Conservation (phyloP, 371 early-diverging fungal genomes). For the Choanephora cucurbitarum region DNA sequence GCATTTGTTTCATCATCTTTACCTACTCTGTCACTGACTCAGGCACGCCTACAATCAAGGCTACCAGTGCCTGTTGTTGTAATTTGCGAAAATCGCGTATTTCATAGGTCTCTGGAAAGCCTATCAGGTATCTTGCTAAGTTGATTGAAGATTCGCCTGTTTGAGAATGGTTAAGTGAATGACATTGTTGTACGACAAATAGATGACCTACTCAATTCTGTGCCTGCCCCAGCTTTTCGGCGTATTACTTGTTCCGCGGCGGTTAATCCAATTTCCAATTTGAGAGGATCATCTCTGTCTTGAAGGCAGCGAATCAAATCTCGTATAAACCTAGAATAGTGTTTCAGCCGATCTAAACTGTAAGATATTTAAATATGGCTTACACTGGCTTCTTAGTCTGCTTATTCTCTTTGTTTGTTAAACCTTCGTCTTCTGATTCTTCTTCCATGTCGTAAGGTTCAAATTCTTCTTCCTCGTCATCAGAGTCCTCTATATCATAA, state of each 20-base stretch:
- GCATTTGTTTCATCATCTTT: not conserved
- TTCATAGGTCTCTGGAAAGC: slow-evolving; percentile 38
- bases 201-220: slow-evolving; percentile 35
- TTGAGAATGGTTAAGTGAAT: not conserved
- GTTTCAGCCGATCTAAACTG: too few relatives aligned
- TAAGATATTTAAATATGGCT: too few relatives aligned
- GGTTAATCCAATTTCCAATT: slow-evolving; percentile 43
- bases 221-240: slow-evolving; percentile 36
- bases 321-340: slow-evolving; percentile 38
- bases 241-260: slow-evolving; percentile 47
- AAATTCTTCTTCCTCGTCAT: slow-evolving; percentile 42
- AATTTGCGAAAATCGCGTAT: slow-evolving; percentile 25
- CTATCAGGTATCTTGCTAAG: slow-evolving; percentile 35
- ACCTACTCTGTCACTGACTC: slow-evolving; percentile 30
- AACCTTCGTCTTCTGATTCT: slow-evolving; percentile 48
- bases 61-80: slow-evolving; percentile 34
- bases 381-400: slow-evolving; percentile 37
- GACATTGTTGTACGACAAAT: not conserved
- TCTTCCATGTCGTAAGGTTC: slow-evolving; percentile 53
- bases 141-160: slow-evolving; percentile 35
- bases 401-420: slow-evolving; percentile 16
- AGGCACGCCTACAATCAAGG: slow-evolving; percentile 40
- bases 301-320: slow-evolving; percentile 42
- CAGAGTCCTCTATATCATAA: too few relatives aligned
- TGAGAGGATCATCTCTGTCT: slow-evolving; percentile 43